A percentile compares a stretch with the other conserved stretches of the same genome.
Evolutionary conservation across 2,329 filamentous ascomycete genomes (phyloP).

Genomic region (Scleromitrula shiraiana): DNA sequence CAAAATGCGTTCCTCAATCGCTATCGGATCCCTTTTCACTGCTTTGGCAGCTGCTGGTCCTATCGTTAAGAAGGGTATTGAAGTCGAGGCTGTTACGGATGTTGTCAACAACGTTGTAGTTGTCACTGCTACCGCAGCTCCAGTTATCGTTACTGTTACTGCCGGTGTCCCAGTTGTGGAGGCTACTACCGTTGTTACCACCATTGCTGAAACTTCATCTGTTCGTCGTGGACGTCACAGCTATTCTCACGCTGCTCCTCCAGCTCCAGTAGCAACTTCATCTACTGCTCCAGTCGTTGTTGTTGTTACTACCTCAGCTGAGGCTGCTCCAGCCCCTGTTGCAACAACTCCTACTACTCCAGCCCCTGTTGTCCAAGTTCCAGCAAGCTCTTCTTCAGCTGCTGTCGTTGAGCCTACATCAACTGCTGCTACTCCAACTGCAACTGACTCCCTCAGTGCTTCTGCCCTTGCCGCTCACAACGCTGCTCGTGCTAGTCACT

Average conservation of each 20-base stretch:
- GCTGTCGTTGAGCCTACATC: conserved; percentile 1
- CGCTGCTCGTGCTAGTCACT: conserved; percentile 76
- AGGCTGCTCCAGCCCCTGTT: conserved; percentile 8
- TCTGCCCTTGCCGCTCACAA: conserved; percentile 53
- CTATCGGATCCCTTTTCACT: conserved; percentile 31
- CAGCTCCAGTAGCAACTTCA: background rate
- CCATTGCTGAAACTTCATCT: conserved; percentile 5
- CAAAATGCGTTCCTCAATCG: conserved; percentile 36
- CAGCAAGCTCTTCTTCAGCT: background rate
- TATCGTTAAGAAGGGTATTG: conserved; percentile 22
- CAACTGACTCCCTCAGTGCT: conserved; percentile 10
- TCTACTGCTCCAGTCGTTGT: background rate
- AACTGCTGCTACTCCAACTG: conserved; percentile 8
- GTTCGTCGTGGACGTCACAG: conserved; percentile 6
- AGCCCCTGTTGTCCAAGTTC: background rate
- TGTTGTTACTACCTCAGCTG: conserved; percentile 1
- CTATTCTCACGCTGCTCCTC: conserved; percentile 1
- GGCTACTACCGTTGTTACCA: background rate
- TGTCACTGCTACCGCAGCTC: conserved; percentile 32
- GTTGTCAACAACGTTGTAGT: conserved; percentile 30
- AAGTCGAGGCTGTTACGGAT: conserved; percentile 11
- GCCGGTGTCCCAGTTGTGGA: background rate
- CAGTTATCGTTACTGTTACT: conserved; percentile 5
- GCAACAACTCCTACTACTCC: conserved; percentile 6
- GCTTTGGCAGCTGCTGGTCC: conserved; percentile 30